Evolutionary conservation across 2,329 filamentous ascomycete genomes (phyloP), one percentile per base, ranked within the genome.

Genomic region (Neofusicoccum laricinum): DNA sequence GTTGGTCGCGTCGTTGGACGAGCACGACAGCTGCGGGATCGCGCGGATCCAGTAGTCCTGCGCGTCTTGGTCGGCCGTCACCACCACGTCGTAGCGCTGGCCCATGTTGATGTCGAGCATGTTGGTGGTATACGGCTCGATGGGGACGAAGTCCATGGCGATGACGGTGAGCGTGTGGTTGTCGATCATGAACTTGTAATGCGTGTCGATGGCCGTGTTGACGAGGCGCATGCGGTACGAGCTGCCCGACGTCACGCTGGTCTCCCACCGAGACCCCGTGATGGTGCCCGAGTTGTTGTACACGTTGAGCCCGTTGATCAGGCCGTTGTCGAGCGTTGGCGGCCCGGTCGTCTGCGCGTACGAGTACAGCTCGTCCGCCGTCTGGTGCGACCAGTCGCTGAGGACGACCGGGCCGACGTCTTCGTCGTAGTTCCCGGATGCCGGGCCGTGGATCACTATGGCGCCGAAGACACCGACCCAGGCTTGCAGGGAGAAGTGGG

Each of bases 371-470:
- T 19, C 45, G 17, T 61, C 45, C 12, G 46, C 12, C 0, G 53
- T 59, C 55, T 50, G 45, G 19, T 88, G 85, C 71, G 87, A 87
- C 87, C 87, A 91, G 69, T 91, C 89, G 15, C 80, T 83, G 6
- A 90, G 71, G 32, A 87, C 79, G 1, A 90, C 68, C 14, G 81
- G 75, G 2, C 74, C 77, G 10, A 76, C 68, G 68, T 90, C 88
- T 51, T 83, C 78, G 65, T 90, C 86, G 55, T 78, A 79, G 67
- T 78, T 77, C 7, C 71, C 72, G 11, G 71, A 73, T 15, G 76
- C 71, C 32, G 77, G 77, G 4, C 77, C 77, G 53, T 79, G 72
- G 65, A 79, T 78, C 46, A 77, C 66, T 2, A 81, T 70, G 6
- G 75, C 70, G 1, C 79, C 65, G 65, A 69, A 32, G 15, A 71